Percentiles rank a stretch among this genome's conserved stretches.
Conservation (phyloP, 1,284 basidiomycete genomes). For the Uromyces viciae-fabae region DNA sequence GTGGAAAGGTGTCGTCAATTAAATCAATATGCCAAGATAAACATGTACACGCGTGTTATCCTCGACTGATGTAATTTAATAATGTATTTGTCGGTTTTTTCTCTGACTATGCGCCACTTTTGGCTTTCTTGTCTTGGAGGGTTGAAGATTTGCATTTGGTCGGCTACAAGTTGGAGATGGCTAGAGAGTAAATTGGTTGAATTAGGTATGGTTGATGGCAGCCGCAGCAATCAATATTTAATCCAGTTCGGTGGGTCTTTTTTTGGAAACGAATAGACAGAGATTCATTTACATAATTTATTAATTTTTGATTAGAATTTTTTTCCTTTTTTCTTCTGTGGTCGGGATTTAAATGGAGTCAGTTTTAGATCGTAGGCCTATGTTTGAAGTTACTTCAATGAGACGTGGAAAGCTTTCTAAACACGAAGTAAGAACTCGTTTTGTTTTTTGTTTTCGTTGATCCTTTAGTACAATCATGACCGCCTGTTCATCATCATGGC, state of each 20-base stretch:
- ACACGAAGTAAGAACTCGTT: conserved; percentile 60
- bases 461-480: background rate
- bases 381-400: conserved; percentile 80
- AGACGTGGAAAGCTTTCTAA: conserved; percentile 70
- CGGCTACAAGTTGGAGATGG: conserved; percentile 84
- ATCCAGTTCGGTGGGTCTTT: conserved; percentile 56
- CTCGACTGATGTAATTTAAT: no score
- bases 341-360: conserved; percentile 45
- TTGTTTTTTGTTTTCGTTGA: background rate
- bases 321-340: conserved; percentile 61
- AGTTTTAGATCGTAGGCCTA: conserved; percentile 71
- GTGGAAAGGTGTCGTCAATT: no score
- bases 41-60: no score
- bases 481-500: background rate
- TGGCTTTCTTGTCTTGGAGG: no score
- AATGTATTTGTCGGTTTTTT: background rate
- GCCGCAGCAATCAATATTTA: conserved; percentile 63
- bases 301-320: conserved; percentile 58
- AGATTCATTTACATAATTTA: no score
- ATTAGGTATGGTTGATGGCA: conserved; percentile 73
- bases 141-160: conserved; percentile 54
- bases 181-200: conserved; percentile 84
- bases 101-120: background rate
- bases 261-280: conserved; percentile 17
- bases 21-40: no score